Base-by-base conservation (phyloP, 2,329 filamentous ascomycete species). In the Stagonosporopsis cucurbitacearum region DNA sequence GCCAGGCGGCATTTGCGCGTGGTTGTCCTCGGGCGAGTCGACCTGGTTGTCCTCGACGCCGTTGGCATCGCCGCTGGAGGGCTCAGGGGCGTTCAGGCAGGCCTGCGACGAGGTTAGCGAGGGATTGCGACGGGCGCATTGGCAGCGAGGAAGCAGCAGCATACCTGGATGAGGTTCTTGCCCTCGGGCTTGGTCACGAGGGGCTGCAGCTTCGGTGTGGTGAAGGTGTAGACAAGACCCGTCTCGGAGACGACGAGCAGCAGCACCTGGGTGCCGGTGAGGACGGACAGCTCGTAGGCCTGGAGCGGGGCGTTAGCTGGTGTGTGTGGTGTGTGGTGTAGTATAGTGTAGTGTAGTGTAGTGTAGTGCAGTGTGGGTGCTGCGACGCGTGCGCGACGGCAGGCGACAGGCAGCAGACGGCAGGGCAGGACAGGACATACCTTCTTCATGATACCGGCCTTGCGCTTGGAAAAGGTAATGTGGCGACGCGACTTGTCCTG, bases 361-460 rank as follows among this genome's bases (percentile, higher is more conserved):
- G 9, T 46, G 42, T 40, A 30, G 37, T 13, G 30, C 12, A 7
- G 26, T 26, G 9, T 5, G 36, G 12, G 19, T 17, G 28, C 28
- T 11, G 28, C 8, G 35, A 44, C 30, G 40, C 33, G 33, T 39
- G 40, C 41, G 17, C 32, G 23, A 32, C 40, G 15, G n/a, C n/a
- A n/a, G n/a, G n/a, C n/a, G n/a, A n/a, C n/a, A n/a, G n/a, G n/a
- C n/a, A 23, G 41, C 41, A 45, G 41, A 41, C 41, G 20, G 41
- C 49, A 50, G 48, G 19, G 50, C 36, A 43, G 42, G 22, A 20
- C 25, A 47, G 54, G 45, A 83, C 88, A 68, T 77, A 97, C 95
- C 92, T 98, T 98, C 86, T 99, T 98, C 95, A 99, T 98, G 79
- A 99, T 98, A 70, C 95, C 95, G 53, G 95, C 95, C 84, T 99